Conservation (phyloP, 192 early-diverging fungal species). For the Backusella circina region DNA sequence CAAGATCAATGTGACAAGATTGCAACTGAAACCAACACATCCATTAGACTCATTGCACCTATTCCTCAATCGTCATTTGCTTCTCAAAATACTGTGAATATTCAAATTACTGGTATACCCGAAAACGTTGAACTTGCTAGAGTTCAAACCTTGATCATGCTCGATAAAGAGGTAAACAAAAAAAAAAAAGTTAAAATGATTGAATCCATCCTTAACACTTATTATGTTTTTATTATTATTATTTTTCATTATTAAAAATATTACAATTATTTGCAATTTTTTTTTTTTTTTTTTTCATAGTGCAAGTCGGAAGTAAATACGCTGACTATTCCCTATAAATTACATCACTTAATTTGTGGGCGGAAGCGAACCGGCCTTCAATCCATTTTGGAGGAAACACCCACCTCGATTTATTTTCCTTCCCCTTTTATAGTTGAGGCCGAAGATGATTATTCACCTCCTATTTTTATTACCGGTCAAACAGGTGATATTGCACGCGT, state of each 20-base stretch:
- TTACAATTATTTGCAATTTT: neutral
- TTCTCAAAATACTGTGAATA: conserved; percentile 24
- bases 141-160: conserved; percentile 32
- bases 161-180: conserved; percentile 50
- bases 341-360: conserved; percentile 72
- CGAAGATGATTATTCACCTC: conserved; percentile 34
- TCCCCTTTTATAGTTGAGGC: conserved; percentile 44
- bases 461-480: conserved; percentile 68
- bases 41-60: neutral
- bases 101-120: conserved; percentile 28
- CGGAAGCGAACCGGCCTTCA: conserved; percentile 60
- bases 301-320: conserved; percentile 39
- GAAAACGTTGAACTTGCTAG: conserved; percentile 19
- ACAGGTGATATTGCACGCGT: conserved; percentile 45
- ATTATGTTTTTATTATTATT: conserved; percentile 17
- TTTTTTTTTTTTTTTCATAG: conserved; percentile 28
- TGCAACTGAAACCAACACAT: conserved; percentile 14
- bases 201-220: neutral
- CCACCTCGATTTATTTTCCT: conserved; percentile 72
- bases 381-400: conserved; percentile 65
- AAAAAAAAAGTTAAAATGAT: conserved; percentile 43
- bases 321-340: conserved; percentile 42
- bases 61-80: conserved; percentile 13
- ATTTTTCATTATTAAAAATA: neutral
- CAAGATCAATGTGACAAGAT: conserved; percentile 13